These are phyloP conservation scores for Lepidium sativum DNA, from an alignment of 345 rosid species.

Conservation along the genomic window DNA sequence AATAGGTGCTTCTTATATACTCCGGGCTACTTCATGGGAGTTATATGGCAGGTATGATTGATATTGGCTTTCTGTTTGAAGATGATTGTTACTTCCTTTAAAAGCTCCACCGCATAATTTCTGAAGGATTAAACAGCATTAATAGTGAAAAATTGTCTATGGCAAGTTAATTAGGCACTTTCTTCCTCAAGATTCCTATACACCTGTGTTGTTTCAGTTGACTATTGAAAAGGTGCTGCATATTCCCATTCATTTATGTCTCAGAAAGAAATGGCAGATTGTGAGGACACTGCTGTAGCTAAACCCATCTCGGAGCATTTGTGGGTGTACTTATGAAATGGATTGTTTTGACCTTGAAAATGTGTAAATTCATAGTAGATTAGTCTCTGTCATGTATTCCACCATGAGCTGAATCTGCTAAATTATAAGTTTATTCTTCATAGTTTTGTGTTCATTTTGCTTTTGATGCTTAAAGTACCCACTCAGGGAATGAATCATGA, in stretches of 20 bases:
- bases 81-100: neutral
- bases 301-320: neutral
- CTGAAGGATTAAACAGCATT: neutral
- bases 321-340: neutral
- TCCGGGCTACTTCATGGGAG: slow-evolving; percentile 95
- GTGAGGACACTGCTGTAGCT: neutral
- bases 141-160: neutral
- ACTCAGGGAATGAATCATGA: neutral
- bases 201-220: neutral
- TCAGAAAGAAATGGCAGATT: neutral
- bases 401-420: neutral
- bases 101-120: neutral
- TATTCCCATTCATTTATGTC: neutral
- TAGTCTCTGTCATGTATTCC: neutral
- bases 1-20: slow-evolving; percentile 82
- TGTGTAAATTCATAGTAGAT: neutral
- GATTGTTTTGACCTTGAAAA: neutral
- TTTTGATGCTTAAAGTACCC: neutral
- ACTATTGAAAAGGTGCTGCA: neutral
- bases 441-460: neutral
- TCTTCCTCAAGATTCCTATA: neutral
- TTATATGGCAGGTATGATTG: slow-evolving; percentile 80
- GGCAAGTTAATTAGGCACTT: neutral
- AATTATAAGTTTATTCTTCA: neutral
- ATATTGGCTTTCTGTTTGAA: neutral